Evolutionary conservation across 2,329 filamentous ascomycete genomes (phyloP).

Genomic region (Fusarium equiseti): DNA sequence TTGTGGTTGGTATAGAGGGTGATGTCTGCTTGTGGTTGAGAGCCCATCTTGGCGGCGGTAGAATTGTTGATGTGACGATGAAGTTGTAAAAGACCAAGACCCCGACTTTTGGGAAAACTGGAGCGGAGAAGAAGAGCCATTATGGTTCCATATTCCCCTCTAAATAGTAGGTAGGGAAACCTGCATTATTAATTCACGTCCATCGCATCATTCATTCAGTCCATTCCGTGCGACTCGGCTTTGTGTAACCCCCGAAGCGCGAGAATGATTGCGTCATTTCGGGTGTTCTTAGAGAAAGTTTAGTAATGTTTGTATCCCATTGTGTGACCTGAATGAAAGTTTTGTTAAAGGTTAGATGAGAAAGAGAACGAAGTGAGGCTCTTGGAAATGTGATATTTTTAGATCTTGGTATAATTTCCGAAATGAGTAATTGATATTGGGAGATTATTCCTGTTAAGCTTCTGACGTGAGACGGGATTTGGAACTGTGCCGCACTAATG

Average conservation of each 20-base stretch:
- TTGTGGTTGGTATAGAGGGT: constrained; percentile 76
- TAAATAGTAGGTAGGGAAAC: background rate
- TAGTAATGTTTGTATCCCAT: background rate
- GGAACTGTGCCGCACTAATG: constrained; percentile 8
- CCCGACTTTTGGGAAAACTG: background rate
- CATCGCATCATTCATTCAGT: background rate
- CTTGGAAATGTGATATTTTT: background rate
- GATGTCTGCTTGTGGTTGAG: constrained; percentile 55
- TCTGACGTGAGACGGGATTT: constrained; percentile 28
- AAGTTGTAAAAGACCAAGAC: background rate
- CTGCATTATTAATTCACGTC: constrained; percentile 13
- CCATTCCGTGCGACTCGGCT: constrained; percentile 7
- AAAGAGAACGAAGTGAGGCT: background rate
- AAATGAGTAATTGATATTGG: constrained; percentile 1
- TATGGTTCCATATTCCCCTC: background rate
- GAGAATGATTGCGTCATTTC: constrained; percentile 26
- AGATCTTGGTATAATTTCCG: background rate
- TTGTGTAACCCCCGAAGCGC: constrained; percentile 15
- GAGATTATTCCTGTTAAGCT: constrained; percentile 7
- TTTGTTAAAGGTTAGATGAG: too few relatives aligned
- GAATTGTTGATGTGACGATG: constrained; percentile 6
- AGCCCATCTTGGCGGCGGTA: constrained; percentile 29
- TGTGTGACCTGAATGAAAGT: background rate
- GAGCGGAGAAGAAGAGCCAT: background rate
- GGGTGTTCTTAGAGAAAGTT: background rate